Evolutionary conservation across 176 grass and related monocot genomes (phyloP).

Genomic region (Carex cristatella): DNA sequence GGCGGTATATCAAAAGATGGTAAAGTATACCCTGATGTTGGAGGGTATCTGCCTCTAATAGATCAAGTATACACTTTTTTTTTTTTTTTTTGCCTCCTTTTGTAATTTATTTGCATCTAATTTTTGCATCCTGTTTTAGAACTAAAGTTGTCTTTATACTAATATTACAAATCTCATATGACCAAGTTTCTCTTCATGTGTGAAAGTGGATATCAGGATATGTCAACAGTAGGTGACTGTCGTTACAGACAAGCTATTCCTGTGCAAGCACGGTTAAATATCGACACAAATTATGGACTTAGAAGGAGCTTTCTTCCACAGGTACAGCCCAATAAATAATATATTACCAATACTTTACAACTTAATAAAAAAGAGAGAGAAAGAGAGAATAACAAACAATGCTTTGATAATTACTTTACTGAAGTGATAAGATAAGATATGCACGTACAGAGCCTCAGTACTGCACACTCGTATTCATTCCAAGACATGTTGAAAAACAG

Average conservation of each 20-base stretch:
- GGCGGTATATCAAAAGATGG: constrained; percentile 69
- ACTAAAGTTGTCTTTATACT: not conserved
- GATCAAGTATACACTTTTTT: constrained; percentile 50
- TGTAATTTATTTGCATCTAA: not conserved
- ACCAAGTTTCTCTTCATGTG: not conserved
- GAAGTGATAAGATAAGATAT: too few species aligned
- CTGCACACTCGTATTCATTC: not conserved
- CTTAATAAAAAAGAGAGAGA: not conserved
- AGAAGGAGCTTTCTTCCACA: constrained; percentile 78
- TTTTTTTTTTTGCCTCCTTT: not conserved
- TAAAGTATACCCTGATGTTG: constrained; percentile 51
- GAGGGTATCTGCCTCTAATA: constrained; percentile 72
- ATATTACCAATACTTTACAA: not conserved
- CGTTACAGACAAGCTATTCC: constrained; percentile 84
- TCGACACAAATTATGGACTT: constrained; percentile 58
- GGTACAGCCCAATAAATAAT: constrained; percentile 22
- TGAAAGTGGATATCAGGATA: constrained; percentile 30
- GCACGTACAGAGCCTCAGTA: not conserved
- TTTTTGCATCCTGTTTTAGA: not conserved
- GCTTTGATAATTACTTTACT: not conserved
- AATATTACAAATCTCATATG: not conserved
- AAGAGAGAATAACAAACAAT: not conserved
- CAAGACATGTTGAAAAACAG: constrained; percentile 26
- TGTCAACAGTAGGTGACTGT: constrained; percentile 50
- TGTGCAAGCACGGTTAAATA: constrained; percentile 36